Evolutionary conservation across 345 rosid genomes (phyloP), one percentile per base, ranked within the genome.

Genomic region (Citrus mangshanensis): DNA sequence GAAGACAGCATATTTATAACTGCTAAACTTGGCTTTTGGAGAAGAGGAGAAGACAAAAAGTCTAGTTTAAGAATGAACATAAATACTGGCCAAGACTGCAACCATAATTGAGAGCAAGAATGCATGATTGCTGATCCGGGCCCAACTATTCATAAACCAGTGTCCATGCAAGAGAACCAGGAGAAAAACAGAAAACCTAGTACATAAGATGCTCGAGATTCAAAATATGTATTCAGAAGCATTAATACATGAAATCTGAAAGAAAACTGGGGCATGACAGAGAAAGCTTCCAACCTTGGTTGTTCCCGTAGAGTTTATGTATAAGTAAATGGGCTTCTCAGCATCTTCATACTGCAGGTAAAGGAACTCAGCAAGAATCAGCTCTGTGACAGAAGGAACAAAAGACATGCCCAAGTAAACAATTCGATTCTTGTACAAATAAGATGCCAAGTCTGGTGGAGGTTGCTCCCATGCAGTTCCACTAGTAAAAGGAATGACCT

Each of bases 341-440:
- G 82, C 88, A 78, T 91, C 97, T 85, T 90, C 92, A 82, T 88
- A 90, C 85, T 91, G 93, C 81, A 96, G 99, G 86, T 92, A 93
- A 76, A 96, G 93, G 91, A 96, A 91, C 76, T 93, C 94, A 1
- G 97, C 96, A 6, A 92, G 81, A 55, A 93, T 83, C 84, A 96
- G 72, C 90, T 96, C 97, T 13, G 95, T 92, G 64, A 93, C 98
- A 49, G 93, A 86, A 76, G 99, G 99, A 83, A 93, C 92, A 80
- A 93, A 96, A 76, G 94, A 89, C 98, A 93, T 92, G 76, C 98
- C 99, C 91, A 96, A 81, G 86, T 96, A 96, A 37, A 96, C 95
- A 80, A 96, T 96, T 49, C 97, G 84, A 62, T 91, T 89, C 82
- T 91, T 91, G 85, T 83, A 90, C 80, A 96, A 80, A 85, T 92